Evolutionary conservation across 2,329 filamentous ascomycete genomes (phyloP), one percentile per base, ranked within the genome.

Genomic region (Colletotrichum sp.): DNA sequence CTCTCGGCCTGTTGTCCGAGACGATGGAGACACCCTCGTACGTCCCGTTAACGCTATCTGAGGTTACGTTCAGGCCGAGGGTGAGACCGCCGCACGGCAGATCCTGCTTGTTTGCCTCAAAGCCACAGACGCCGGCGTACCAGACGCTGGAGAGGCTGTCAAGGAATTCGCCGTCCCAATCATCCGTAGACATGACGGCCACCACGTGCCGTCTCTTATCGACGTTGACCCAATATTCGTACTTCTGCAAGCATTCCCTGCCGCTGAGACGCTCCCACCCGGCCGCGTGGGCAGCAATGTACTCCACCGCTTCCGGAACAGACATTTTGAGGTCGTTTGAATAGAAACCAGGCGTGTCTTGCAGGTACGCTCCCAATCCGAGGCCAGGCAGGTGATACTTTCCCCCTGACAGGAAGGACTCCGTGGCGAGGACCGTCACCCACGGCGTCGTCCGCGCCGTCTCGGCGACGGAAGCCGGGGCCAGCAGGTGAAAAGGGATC

Each of bases 401-500:
- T 6, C 73, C 62, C 9, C 79, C 75, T 2, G 80, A 65, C 5
- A 77, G 68, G 28, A 78, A 59, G 26, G 77, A 55, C 9, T 68
- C 65, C 13, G 65, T 18, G 2, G 65, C 65, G 21, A 59, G n/a
- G 60, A 57, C 69, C 72, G 34, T 68, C 59, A 21, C 64, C 36
- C 12, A 69, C 66, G 8, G 57, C 63, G 36, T 77, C 24, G 12
- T 77, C 76, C 9, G 69, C 78, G 64, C 28, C 34, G 49, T 30
- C 0, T 32, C 65, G 30, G 71, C 76, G 9, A 77, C 75, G 55
- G 39, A 74, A 12, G 68, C 78, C 60, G 79, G 80, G 62, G 81
- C 80, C 26, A 83, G 74, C 3, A 82, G 49, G 68, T 83, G 81
- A 6, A 83, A 75, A 1, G 81, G 82, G 9, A 83, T 21, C 2